These are phyloP conservation scores for Chlorella variabilis DNA, from an alignment of 163 green algal species.

Conservation along the genomic window DNA sequence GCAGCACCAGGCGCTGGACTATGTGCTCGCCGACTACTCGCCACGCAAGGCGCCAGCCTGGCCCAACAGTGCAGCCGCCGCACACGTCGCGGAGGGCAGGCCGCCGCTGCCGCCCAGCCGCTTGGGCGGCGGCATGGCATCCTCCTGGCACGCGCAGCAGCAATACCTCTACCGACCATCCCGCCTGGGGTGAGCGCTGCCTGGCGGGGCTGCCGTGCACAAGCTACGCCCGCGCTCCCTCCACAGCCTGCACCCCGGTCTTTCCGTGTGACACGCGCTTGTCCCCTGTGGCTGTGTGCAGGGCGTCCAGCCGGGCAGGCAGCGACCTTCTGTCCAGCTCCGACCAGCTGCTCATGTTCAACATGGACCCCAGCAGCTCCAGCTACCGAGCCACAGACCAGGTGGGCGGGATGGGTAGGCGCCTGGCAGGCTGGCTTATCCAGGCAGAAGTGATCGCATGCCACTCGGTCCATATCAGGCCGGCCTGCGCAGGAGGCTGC, in stretches of 20 bases:
- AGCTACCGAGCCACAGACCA: conserved; percentile 1
- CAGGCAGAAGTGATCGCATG: no score
- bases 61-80: neutral
- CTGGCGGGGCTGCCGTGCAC: no score
- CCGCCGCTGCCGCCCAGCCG: neutral
- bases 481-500: no score
- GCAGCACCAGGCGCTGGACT: conserved; percentile 1
- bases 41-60: neutral
- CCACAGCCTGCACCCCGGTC: no score
- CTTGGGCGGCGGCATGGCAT: neutral
- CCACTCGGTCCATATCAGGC: no score
- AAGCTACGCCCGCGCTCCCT: no score
- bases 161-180: no score
- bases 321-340: neutral
- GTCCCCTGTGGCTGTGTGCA: no score
- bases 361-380: neutral
- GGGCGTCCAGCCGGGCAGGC: neutral
- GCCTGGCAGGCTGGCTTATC: no score
- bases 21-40: neutral
- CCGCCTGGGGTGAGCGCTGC: neutral
- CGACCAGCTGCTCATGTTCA: conserved; percentile 4
- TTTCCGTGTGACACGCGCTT: no score
- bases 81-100: neutral
- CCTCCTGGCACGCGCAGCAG: neutral
- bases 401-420: no score